phyloP scores from a whole-genome alignment of 805 yeast genomes.

The Candida takata region DNA sequence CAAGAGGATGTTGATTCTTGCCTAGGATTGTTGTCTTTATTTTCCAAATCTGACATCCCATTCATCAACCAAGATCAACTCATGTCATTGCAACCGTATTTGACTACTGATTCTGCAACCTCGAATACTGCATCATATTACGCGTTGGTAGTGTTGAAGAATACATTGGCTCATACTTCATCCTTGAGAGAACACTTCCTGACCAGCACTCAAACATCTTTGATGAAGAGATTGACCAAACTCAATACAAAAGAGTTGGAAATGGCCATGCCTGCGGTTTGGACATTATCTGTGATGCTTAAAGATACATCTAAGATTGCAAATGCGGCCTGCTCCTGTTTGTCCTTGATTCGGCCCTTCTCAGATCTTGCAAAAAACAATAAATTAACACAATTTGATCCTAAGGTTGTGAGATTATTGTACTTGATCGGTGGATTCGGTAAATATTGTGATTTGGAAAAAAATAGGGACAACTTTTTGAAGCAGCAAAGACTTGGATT shows the following conservation, averaged over 20 bases:
- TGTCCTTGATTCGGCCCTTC: conserved; percentile 44
- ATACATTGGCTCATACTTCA: conserved; percentile 36
- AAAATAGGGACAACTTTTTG: conserved; percentile 32
- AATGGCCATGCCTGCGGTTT: conserved; percentile 68
- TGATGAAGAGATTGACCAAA: conserved; percentile 53
- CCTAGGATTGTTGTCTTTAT: conserved; percentile 46
- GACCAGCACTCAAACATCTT: conserved; percentile 39
- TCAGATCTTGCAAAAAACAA: conserved; percentile 25
- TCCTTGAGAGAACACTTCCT: conserved; percentile 47
- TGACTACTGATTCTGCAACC: conserved; percentile 41
- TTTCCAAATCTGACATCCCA: conserved; percentile 45
- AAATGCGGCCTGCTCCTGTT: conserved; percentile 58
- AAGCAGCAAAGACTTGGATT: conserved; percentile 32
- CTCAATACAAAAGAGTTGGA: conserved; percentile 53
- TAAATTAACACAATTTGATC: conserved; percentile 29
- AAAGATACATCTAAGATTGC: conserved; percentile 43
- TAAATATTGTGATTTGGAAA: conserved; percentile 55
- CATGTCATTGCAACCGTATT: conserved; percentile 54
- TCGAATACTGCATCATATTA: conserved; percentile 35
- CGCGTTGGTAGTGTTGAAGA: conserved; percentile 47
- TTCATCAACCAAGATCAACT: conserved; percentile 64
- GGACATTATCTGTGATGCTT: conserved; percentile 45
- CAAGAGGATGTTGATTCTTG: conserved; percentile 26
- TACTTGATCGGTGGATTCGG: conserved; percentile 68
- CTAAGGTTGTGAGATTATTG: conserved; percentile 48